Conservation (phyloP, 345 rosid species). For the Eucalyptus tenuipes region DNA sequence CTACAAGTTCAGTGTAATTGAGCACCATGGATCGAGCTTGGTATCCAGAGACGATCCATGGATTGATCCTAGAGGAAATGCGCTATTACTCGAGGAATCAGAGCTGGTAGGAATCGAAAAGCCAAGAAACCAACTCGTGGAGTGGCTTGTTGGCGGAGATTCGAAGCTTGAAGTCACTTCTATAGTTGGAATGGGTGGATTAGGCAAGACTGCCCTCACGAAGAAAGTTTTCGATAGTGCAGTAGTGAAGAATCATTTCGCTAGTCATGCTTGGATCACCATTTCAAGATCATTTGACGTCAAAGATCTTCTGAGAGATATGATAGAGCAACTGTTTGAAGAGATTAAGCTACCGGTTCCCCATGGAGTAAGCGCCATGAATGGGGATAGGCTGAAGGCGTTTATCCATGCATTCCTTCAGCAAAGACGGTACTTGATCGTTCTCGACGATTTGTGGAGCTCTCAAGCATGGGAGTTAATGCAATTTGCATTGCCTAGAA, state of each 20-base stretch:
- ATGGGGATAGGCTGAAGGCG: neutral
- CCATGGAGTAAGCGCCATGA: neutral
- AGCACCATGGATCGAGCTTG: neutral
- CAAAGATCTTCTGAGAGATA: neutral
- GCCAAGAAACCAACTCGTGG: neutral
- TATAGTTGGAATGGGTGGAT: conserved; percentile 5
- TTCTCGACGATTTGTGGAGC: neutral
- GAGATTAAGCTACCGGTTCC: neutral
- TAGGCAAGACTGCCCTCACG: conserved; percentile 7
- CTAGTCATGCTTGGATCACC: neutral
- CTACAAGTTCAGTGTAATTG: neutral
- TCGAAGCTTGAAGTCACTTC: neutral
- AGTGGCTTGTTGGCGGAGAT: neutral
- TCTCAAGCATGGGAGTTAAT: neutral
- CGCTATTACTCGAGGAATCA: neutral
- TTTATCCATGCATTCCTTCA: neutral
- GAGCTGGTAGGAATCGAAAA: conserved; percentile 5
- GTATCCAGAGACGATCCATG: neutral
- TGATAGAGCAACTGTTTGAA: neutral
- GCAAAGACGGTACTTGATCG: neutral
- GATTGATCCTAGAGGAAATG: neutral
- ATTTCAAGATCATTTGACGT: neutral
- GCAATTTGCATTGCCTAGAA: neutral
- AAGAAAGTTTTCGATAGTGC: conserved; percentile 2
- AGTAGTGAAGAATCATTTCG: neutral